phyloP scores from a whole-genome alignment of 2,329 filamentous ascomycete genomes.

The Endocalyx cinctus region DNA sequence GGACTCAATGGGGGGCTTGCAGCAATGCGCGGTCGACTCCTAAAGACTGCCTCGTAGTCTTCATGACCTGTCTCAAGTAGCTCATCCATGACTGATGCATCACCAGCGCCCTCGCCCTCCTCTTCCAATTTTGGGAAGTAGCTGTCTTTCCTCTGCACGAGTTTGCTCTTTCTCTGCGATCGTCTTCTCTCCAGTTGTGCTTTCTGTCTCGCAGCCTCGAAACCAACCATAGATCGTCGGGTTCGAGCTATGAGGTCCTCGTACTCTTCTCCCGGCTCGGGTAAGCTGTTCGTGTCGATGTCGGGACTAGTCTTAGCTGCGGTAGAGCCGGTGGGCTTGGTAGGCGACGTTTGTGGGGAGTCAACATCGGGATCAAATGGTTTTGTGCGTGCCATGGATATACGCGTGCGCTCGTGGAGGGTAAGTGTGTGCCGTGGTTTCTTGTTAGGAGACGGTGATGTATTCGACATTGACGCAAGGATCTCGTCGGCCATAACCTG shows the following conservation, averaged over 20 bases:
- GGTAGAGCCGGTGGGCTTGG: too few relatives aligned
- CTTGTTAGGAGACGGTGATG: conserved; percentile 55
- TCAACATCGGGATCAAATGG: conserved; percentile 31
- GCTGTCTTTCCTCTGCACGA: conserved; percentile 35
- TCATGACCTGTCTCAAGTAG: conserved; percentile 61
- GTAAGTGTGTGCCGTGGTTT: conserved; percentile 54
- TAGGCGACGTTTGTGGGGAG: conserved; percentile 12
- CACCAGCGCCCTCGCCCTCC: conserved; percentile 30
- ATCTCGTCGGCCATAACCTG: conserved; percentile 54
- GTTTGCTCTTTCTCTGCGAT: conserved; percentile 44
- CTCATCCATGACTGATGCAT: conserved; percentile 43
- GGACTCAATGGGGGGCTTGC: conserved; percentile 63
- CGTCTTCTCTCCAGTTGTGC: conserved; percentile 53
- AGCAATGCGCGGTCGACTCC: conserved; percentile 74
- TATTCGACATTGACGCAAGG: conserved; percentile 47
- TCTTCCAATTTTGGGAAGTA: conserved; percentile 47
- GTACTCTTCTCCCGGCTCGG: conserved; percentile 27
- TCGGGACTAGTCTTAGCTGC: conserved; percentile 10
- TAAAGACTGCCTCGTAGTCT: conserved; percentile 69
- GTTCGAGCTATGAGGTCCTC: conserved; percentile 55
- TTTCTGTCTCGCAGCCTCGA: conserved; percentile 56
- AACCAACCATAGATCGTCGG: conserved; percentile 57
- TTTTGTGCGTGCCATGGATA: conserved; percentile 64
- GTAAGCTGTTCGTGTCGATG: conserved; percentile 12
- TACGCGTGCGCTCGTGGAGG: conserved; percentile 72